Base-by-base conservation (phyloP, 495 filamentous ascomycete genomes). In the Penicillium cosmopolitanum region DNA sequence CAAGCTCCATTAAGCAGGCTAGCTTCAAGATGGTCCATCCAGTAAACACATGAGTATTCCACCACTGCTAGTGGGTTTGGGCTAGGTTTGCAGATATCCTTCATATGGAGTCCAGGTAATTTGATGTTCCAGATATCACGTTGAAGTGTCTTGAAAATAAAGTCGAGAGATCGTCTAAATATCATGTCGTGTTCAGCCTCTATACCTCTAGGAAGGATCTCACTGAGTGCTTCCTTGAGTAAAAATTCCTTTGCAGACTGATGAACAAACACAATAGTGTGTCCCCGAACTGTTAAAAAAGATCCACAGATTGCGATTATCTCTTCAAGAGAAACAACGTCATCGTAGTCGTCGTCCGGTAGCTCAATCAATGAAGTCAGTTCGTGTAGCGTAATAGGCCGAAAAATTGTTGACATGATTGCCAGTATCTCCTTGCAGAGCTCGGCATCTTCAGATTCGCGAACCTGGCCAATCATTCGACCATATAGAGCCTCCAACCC, bases 241-340 rank as follows among this genome's bases (percentile, higher is more conserved):
- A 80, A 53, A 57, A 65, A 79, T 42, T 80, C 76, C 36, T 75
- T 76, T 13, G 65, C 76, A n/a, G 78, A 81, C 58, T 78, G 73
- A 62, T 81, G 71, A 16, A 81, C 58, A 19, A 80, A 66, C 23
- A 57, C 65, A 40, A 81, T 58, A 2, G 36, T 62, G 11, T 61
- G 10, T 8, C 72, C 54, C 10, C 65, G 66, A 13, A 74, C 15
- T 1, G 58, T 62, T 6, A 66, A 35, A 50, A 67, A 66, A 8
- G 62, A 70, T 5, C 59, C 54, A 57, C 58, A 64, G 12, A 61
- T 8, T 21, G 10, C 43, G 3, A 71, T 65, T 4, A 65, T 54
- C 34, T 62, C 55, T 31, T 11, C 2, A 43, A 65, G 21, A 19
- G 9, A 36, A 19, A 18, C 9, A 53, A 21, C 0, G 13, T 56